Base-by-base conservation (phyloP, 371 early-diverging fungal species). In the Umbelopsis sp. region DNA sequence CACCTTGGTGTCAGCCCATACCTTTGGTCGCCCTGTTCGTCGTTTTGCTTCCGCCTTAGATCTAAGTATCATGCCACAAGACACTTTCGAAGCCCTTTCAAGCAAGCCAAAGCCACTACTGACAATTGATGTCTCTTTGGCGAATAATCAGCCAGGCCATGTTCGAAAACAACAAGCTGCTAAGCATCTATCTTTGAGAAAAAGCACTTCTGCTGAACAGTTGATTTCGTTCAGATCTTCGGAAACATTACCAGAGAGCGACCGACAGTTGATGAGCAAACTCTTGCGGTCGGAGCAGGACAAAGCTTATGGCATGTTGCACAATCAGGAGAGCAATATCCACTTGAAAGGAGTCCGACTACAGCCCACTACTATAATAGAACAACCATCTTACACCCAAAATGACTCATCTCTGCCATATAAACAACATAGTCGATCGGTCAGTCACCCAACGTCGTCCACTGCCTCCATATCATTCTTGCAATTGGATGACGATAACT, bases 31-130 rank as follows among this genome's bases (percentile, higher is more conserved):
- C 2, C 57, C 57, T 14, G 16, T 70, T 3, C 66, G 70, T 44
- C 71, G 71, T 7, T 74, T 70, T 66, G 76, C 76, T 6, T 76
- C 76, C 20, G 74, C 76, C 35, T 52, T 72, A 46, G 76, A 76
- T 45, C 68, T 76, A 16, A 74, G 74, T 46, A 68, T 62, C 4
- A 25, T 44, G 10, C 69, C 76, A 2, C 63, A 50, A 37, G 74
- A 69, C 16, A 29, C 63, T 8, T 25, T 48, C 16, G 38, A 63
- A 32, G n/a, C n/a, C 12, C 38, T 44, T 35, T 57, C 57, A 4
- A 35, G 5, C 14, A 29, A 35, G n/a, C 57, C 11, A 8, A 24
- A 29, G 5, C 57, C 57, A 10, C 18, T 8, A 35, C 18, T 57
- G 18, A 57, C 57, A 5, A 57, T 57, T 18, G 57, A 57, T 29